Evolutionary conservation across 2,329 filamentous ascomycete species (phyloP).

Genomic region (Penicillium brasilianum): DNA sequence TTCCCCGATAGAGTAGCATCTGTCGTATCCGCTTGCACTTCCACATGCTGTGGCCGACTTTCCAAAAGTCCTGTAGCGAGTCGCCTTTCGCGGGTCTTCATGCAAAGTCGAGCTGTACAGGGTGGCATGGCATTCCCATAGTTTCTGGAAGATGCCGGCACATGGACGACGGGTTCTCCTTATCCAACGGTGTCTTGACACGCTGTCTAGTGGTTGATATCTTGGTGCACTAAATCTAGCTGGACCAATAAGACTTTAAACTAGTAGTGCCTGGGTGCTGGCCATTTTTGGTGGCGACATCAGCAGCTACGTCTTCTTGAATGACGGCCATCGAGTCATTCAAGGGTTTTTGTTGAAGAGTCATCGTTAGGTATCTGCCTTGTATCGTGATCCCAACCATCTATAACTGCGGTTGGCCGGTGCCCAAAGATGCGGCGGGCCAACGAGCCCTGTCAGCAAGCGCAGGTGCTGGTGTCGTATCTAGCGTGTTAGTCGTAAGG

Average conservation of each 20-base stretch:
- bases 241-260: not conserved
- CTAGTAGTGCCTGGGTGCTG: not conserved
- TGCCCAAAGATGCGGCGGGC: conserved; percentile 20
- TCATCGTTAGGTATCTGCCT: conserved; percentile 9
- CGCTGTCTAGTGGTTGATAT: conserved; percentile 12
- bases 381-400: conserved; percentile 11
- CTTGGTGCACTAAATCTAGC: conserved; percentile 1
- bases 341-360: conserved; percentile 1
- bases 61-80: conserved; percentile 1
- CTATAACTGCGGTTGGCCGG: conserved; percentile 22
- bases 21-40: not conserved
- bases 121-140: conserved; percentile 15
- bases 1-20: conserved; percentile 1
- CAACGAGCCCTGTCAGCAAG: conserved; percentile 20
- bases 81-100: conserved; percentile 19
- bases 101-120: conserved; percentile 29
- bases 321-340: not conserved
- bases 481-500: conserved; percentile 9
- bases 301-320: not conserved
- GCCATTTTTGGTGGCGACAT: conserved; percentile 2
- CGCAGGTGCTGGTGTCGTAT: conserved; percentile 16
- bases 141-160: conserved; percentile 30
- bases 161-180: conserved; percentile 22
- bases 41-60: not conserved
- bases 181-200: conserved; percentile 27